Conservation (phyloP, 148 eudicot species). For the Rheum nobile region DNA sequence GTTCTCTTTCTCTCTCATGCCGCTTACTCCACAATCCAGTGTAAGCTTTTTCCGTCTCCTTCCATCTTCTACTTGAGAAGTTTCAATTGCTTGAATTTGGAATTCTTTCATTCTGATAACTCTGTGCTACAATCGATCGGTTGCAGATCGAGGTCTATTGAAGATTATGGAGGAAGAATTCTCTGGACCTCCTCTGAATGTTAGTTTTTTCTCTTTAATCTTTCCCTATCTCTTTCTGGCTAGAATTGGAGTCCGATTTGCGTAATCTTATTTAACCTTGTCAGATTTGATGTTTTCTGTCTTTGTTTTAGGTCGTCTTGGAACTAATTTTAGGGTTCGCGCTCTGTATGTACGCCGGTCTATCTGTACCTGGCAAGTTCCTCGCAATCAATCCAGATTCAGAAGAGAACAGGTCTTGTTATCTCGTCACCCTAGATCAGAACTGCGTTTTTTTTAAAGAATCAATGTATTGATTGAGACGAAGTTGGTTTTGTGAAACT, state of each 20-base stretch:
- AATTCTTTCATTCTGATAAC: neutral
- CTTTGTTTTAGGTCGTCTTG: neutral
- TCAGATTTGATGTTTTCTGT: neutral
- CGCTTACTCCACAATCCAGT: conserved; percentile 60
- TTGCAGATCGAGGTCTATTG: conserved; percentile 68
- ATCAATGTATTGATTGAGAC: neutral
- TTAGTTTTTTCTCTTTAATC: neutral
- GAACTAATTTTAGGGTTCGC: conserved; percentile 6
- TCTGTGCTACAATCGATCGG: neutral
- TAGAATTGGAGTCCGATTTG: conserved; percentile 4
- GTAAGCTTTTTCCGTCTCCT: conserved; percentile 20
- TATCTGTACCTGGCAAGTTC: conserved; percentile 10
- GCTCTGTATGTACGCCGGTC: conserved; percentile 11
- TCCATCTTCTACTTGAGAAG: neutral
- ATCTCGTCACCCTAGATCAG: neutral
- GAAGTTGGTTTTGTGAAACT: neutral
- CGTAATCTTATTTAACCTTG: neutral
- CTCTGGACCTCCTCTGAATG: conserved; percentile 55
- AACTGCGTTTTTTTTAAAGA: neutral
- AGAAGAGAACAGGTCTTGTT: conserved; percentile 7
- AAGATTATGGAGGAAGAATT: conserved; percentile 86
- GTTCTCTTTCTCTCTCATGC: conserved; percentile 53
- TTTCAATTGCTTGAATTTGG: neutral
- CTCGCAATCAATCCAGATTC: conserved; percentile 5
- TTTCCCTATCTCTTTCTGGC: neutral